Evolutionary conservation across 306 rosid genomes (phyloP).

Genomic region (Inga oerstediana): DNA sequence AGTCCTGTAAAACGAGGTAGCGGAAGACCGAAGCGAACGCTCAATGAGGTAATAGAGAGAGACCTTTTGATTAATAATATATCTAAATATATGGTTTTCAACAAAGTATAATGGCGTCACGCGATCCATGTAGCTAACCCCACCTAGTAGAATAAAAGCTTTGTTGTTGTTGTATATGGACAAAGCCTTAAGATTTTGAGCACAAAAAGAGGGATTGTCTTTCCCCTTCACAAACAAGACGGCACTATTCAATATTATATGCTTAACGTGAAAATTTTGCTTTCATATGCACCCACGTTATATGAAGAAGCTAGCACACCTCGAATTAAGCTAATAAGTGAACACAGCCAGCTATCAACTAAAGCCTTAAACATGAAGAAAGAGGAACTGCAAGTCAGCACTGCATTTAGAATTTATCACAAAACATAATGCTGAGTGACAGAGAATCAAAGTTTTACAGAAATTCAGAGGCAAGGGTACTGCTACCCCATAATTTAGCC

Average conservation of each 20-base stretch:
- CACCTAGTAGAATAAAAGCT: no score
- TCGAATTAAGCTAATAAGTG: slow-evolving; percentile 10
- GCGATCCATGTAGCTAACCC: no score
- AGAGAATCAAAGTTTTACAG: not conserved
- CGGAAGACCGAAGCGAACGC: no score
- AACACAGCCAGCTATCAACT: slow-evolving; percentile 7
- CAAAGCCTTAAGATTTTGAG: slow-evolving; percentile 23
- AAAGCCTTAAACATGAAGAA: slow-evolving; percentile 20
- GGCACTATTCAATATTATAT: not conserved
- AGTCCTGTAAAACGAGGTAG: no score
- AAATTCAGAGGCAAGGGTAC: not conserved
- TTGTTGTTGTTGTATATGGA: not conserved
- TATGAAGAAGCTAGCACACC: slow-evolving; percentile 12
- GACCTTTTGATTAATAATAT: no score
- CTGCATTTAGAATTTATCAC: not conserved
- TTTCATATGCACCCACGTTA: not conserved
- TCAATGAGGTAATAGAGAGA: no score
- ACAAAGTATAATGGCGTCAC: no score
- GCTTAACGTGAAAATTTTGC: not conserved
- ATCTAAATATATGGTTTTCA: no score
- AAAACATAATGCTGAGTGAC: not conserved
- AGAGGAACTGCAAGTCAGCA: slow-evolving; percentile 25
- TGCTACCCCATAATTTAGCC: not conserved
- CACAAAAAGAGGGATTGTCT: not conserved
- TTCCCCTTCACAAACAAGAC: slow-evolving; percentile 23